A percentile compares a stretch with the other conserved stretches of the same genome.
Evolutionary conservation across 306 rosid species (phyloP).

Genomic region (Astragalus membranaceus): DNA sequence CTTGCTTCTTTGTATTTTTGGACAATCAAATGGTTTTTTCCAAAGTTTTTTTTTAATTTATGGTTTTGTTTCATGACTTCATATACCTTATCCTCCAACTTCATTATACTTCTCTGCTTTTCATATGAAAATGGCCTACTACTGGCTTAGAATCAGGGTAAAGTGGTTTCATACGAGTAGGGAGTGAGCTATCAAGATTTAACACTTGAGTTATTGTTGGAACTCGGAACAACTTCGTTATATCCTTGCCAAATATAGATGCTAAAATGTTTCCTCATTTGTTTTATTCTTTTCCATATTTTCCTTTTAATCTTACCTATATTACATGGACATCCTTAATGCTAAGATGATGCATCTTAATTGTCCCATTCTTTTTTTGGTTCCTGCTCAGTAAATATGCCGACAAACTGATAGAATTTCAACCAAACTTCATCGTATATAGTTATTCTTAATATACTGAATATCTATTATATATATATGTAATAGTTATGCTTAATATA

Average conservation of each 20-base stretch:
- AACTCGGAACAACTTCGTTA: neutral
- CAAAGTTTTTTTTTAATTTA: constrained; percentile 4
- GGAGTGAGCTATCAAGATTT: neutral
- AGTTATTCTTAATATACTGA: too few relatives aligned
- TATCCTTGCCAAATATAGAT: constrained; percentile 2
- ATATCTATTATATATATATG: too few relatives aligned
- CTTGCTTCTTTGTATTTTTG: constrained; percentile 1
- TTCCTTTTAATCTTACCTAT: neutral
- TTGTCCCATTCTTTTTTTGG: neutral
- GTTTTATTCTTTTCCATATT: neutral
- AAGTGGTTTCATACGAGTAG: neutral
- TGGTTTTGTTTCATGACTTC: neutral
- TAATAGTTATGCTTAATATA: neutral
- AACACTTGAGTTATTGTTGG: neutral
- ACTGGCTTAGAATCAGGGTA: constrained; percentile 2
- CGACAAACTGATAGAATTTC: neutral
- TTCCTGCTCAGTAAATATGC: neutral
- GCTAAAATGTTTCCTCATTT: constrained; percentile 3
- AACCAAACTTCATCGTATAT: neutral
- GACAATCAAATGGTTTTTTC: constrained; percentile 8
- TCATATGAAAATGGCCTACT: neutral
- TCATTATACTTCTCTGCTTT: neutral
- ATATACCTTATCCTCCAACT: constrained; percentile 2
- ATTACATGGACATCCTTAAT: neutral
- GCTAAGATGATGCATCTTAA: neutral